Conservation (phyloP, 768 basidiomycete species). For the Pisolithus orientalis region DNA sequence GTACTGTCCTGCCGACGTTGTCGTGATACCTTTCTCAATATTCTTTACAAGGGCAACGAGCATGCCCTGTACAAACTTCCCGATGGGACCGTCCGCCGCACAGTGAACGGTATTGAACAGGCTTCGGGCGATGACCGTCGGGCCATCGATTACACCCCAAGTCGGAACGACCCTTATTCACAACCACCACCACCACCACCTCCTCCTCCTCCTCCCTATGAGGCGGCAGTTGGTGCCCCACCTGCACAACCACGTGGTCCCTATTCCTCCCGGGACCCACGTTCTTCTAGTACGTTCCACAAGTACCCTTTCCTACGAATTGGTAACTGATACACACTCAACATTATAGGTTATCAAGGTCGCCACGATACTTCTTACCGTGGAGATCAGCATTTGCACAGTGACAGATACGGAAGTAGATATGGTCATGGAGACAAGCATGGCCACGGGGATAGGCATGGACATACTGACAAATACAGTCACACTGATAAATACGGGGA, state of each 20-base stretch:
- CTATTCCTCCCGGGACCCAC: conserved; percentile 7
- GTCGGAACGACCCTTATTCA: not conserved
- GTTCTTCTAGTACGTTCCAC: conserved; percentile 3
- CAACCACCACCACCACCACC: not conserved
- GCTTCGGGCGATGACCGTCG: conserved; percentile 8
- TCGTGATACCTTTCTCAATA: conserved; percentile 7
- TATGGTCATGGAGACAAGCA: conserved; percentile 9
- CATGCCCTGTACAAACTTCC: conserved; percentile 60
- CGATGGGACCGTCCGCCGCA: conserved; percentile 60
- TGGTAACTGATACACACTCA: not conserved
- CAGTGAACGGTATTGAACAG: conserved; percentile 61
- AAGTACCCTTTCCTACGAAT: no score
- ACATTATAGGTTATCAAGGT: conserved; percentile 8
- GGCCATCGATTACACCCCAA: conserved; percentile 5
- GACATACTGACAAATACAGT: conserved; percentile 2
- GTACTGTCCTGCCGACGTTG: not conserved
- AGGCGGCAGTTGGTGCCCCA: conserved; percentile 6
- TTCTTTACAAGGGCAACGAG: conserved; percentile 56
- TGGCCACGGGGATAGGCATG: conserved; percentile 10
- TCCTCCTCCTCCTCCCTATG: conserved; percentile 19
- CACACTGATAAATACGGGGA: conserved; percentile 2
- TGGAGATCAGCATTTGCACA: conserved; percentile 4
- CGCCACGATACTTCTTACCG: conserved; percentile 3
- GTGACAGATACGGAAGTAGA: not conserved
- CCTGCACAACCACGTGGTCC: conserved; percentile 3